Evolutionary conservation across 306 rosid genomes (phyloP).

Genomic region (Cucurbita maxima): DNA sequence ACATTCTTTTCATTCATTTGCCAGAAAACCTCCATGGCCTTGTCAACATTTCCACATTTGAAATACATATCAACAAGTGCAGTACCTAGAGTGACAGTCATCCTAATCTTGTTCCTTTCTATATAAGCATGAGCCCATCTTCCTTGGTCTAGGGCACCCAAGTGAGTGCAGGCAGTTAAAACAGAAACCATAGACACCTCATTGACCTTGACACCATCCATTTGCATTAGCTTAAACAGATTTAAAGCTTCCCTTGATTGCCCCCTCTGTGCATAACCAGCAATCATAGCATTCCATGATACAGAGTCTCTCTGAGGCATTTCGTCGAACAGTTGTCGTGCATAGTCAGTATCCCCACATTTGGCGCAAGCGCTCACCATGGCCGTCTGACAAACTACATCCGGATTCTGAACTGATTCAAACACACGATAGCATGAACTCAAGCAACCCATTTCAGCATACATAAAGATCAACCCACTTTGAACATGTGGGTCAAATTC

Average conservation of each 20-base stretch:
- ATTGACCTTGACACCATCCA: constrained; percentile 39
- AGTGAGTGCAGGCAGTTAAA: constrained; percentile 31
- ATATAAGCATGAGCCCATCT: constrained; percentile 49
- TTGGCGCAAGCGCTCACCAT: constrained; percentile 33
- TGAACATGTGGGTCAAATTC: constrained; percentile 39
- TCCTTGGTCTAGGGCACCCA: constrained; percentile 52
- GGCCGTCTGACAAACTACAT: constrained; percentile 36
- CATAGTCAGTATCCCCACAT: constrained; percentile 28
- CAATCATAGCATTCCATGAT: constrained; percentile 48
- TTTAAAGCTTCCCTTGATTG: constrained; percentile 33
- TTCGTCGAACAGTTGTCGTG: constrained; percentile 42
- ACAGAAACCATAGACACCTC: constrained; percentile 50
- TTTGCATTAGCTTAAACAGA: constrained; percentile 39
- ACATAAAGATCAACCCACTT: constrained; percentile 37
- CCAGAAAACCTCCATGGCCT: constrained; percentile 50
- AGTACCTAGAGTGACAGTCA: constrained; percentile 37
- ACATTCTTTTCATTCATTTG: constrained; percentile 47
- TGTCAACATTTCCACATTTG: constrained; percentile 39
- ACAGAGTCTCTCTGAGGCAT: constrained; percentile 32
- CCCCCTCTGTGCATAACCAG: constrained; percentile 39
- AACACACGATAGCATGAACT: constrained; percentile 23
- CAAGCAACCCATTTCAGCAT: constrained; percentile 40
- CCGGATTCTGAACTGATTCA: constrained; percentile 13
- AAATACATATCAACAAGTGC: constrained; percentile 52
- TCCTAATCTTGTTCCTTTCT: constrained; percentile 26